A percentile compares a stretch with the other conserved stretches of the same genome.
These are phyloP conservation scores for Galium porrigens DNA, from an alignment of 305 asterid genomes.

Conservation along the genomic window DNA sequence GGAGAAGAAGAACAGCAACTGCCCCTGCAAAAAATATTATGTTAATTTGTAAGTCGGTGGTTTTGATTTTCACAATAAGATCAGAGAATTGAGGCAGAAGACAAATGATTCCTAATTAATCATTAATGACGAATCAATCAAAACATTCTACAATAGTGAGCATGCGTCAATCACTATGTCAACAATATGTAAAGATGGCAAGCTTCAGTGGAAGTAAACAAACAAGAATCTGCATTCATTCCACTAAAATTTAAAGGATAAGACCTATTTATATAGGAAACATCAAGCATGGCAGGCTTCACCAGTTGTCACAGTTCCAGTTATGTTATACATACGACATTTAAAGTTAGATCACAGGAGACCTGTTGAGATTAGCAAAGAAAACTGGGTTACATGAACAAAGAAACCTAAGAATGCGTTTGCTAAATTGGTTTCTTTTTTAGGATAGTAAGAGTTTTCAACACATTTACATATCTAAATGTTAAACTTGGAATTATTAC, in stretches of 20 bases:
- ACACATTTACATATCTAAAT: too few relatives aligned
- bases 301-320: background rate
- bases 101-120: background rate
- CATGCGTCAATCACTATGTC: background rate
- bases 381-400: background rate
- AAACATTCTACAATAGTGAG: background rate
- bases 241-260: background rate
- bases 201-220: background rate
- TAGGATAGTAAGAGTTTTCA: too few relatives aligned
- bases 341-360: background rate
- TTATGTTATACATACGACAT: background rate
- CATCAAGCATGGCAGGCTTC: background rate
- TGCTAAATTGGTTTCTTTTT: background rate
- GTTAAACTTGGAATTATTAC: too few relatives aligned
- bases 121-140: background rate
- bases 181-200: background rate
- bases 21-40: constrained; percentile 50
- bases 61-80: background rate
- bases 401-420: background rate
- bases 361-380: background rate
- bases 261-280: background rate
- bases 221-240: background rate
- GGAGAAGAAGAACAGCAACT: constrained; percentile 86
- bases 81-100: background rate
- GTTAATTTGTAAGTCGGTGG: background rate